These are phyloP conservation scores for Lentinula aciculospora DNA, from an alignment of 768 basidiomycete genomes.

Conservation along the genomic window DNA sequence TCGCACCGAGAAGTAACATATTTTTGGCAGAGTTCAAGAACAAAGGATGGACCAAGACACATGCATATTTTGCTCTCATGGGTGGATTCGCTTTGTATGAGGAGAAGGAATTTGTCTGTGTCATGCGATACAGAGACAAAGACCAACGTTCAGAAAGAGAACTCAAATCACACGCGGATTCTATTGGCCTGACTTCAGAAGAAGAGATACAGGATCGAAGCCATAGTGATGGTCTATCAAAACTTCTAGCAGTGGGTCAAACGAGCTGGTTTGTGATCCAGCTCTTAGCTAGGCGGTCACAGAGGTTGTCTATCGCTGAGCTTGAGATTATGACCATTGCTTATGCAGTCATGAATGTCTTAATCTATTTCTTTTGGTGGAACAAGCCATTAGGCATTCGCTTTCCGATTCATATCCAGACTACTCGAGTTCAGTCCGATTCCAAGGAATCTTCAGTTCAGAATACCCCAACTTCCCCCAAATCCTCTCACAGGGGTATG, in stretches of 20 bases:
- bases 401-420: background rate
- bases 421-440: too few relatives aligned
- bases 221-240: constrained; percentile 9
- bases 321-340: constrained; percentile 14
- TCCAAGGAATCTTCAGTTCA: too few relatives aligned
- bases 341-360: constrained; percentile 16
- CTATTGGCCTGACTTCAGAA: background rate
- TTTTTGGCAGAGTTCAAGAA: too few relatives aligned
- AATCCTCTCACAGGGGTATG: too few relatives aligned
- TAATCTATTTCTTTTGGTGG: constrained; percentile 28
- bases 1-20: too few relatives aligned
- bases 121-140: background rate
- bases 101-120: background rate
- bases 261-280: constrained; percentile 11
- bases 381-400: constrained; percentile 23
- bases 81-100: constrained; percentile 13
- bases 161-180: background rate
- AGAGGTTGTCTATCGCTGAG: constrained; percentile 8
- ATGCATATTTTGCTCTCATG: constrained; percentile 13
- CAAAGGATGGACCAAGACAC: background rate
- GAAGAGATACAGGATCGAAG: background rate
- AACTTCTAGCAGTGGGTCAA: constrained; percentile 7
- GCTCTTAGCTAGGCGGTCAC: constrained; percentile 6
- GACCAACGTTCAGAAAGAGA: background rate
- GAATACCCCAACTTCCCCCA: too few relatives aligned